These are phyloP conservation scores for Brettanomyces anomalus DNA, from an alignment of 805 yeast genomes.

Conservation along the genomic window DNA sequence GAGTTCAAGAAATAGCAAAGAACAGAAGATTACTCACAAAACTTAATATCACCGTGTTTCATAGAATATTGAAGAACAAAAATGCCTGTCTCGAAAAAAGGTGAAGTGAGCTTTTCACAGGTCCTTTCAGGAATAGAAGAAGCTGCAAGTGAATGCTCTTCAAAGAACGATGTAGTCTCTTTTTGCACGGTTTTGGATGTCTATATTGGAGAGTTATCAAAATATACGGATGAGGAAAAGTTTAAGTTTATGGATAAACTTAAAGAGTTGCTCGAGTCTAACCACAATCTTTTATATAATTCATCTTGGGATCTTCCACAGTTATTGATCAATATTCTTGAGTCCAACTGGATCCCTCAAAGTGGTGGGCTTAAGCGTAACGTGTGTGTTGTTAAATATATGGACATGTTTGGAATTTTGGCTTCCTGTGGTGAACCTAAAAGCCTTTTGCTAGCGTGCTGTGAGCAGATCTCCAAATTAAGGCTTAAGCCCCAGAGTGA, in stretches of 20 bases:
- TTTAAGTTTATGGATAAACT: constrained; percentile 38
- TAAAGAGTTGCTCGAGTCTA: constrained; percentile 30
- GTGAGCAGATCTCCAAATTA: constrained; percentile 43
- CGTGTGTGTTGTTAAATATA: constrained; percentile 27
- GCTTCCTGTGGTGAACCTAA: constrained; percentile 71
- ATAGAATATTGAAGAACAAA: too few relatives aligned
- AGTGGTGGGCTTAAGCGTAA: constrained; percentile 26
- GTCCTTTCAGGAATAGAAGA: constrained; percentile 7
- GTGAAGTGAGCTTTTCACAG: background rate
- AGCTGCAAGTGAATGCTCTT: constrained; percentile 18
- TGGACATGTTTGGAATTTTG: constrained; percentile 51
- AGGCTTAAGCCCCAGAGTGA: constrained; percentile 5
- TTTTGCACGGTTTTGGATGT: constrained; percentile 68
- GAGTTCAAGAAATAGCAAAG: too few relatives aligned
- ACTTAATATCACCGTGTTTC: too few relatives aligned
- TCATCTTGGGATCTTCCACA: constrained; percentile 93
- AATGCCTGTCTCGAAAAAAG: too few relatives aligned
- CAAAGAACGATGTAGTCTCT: constrained; percentile 49
- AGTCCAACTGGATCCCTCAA: constrained; percentile 26
- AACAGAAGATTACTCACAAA: too few relatives aligned
- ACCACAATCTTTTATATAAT: constrained; percentile 47
- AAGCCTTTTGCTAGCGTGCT: constrained; percentile 62
- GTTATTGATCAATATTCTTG: constrained; percentile 48
- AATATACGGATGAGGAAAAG: constrained; percentile 42
- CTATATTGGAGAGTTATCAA: constrained; percentile 39